Percentiles rank a stretch among this genome's conserved stretches.
phyloP scores from a whole-genome alignment of 495 filamentous ascomycete species.

The Thermothielavioides terrestris region DNA sequence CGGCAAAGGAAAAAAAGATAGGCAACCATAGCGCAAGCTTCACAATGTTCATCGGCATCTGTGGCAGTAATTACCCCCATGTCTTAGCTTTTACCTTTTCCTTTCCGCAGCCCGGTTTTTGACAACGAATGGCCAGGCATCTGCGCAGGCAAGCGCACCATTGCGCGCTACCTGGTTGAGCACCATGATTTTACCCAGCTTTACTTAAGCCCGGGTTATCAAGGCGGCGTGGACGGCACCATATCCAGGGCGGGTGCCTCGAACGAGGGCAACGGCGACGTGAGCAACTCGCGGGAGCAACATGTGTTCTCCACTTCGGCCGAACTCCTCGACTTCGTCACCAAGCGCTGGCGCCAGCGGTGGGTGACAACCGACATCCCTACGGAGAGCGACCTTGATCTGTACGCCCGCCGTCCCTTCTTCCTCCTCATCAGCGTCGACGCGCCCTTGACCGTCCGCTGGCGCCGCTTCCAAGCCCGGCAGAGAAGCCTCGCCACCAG shows the following conservation, averaged over 20 bases:
- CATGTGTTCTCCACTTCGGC: constrained; percentile 50
- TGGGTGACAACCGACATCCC: constrained; percentile 81
- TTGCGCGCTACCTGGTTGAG: constrained; percentile 72
- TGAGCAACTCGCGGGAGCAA: background rate
- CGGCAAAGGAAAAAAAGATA: background rate
- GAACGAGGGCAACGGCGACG: background rate
- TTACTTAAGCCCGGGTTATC: constrained; percentile 24
- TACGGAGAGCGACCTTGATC: constrained; percentile 57
- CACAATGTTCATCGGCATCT: constrained; percentile 84
- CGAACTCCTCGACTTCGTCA: constrained; percentile 71
- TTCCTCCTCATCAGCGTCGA: constrained; percentile 90
- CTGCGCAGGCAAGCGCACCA: constrained; percentile 79
- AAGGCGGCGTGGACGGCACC: constrained; percentile 15
- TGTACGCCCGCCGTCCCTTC: constrained; percentile 70
- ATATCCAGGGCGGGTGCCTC: background rate
- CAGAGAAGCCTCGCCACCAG: constrained; percentile 3
- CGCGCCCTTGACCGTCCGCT: constrained; percentile 74
- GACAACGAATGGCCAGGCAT: constrained; percentile 50
- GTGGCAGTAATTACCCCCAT: constrained; percentile 60
- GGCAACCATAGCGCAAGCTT: background rate
- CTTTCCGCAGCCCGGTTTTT: constrained; percentile 8
- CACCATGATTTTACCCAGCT: constrained; percentile 65
- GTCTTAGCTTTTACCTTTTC: constrained; percentile 1
- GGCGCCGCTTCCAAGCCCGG: constrained; percentile 53
- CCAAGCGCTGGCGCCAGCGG: constrained; percentile 67